Conservation (phyloP, 2,329 filamentous ascomycete genomes). For the Cytospora chrysosperma region DNA sequence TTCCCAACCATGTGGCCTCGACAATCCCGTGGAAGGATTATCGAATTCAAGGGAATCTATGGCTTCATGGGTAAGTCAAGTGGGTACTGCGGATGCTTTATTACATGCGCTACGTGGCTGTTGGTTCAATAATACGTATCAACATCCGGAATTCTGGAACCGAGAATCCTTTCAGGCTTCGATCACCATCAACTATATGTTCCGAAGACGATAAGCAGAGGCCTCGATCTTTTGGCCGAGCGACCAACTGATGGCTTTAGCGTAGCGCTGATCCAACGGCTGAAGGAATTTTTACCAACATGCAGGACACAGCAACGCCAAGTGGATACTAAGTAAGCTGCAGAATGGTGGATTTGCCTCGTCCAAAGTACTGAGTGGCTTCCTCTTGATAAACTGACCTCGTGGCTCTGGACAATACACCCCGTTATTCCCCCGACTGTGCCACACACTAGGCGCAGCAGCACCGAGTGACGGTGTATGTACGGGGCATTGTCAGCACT, state of each 20-base stretch:
- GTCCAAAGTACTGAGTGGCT: not conserved
- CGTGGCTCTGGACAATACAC: not conserved
- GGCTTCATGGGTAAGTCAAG: no score
- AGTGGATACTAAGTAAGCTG: not conserved
- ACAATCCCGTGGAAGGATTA: not conserved
- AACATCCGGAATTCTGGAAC: not conserved
- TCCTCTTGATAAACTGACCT: not conserved
- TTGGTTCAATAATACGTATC: not conserved
- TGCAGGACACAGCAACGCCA: not conserved
- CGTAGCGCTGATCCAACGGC: not conserved
- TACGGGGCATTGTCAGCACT: constrained; percentile 9
- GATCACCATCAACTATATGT: not conserved
- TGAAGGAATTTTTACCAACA: not conserved
- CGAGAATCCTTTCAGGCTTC: no score
- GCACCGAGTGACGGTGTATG: not conserved
- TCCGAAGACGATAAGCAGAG: not conserved
- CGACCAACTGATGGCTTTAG: not conserved
- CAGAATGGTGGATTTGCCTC: not conserved
- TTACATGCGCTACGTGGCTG: not conserved
- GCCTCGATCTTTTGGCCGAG: not conserved
- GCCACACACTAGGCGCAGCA: not conserved
- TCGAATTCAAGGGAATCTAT: not conserved
- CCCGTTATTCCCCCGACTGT: not conserved
- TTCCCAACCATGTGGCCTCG: not conserved
- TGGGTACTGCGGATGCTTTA: not conserved